phyloP scores from a whole-genome alignment of 1,139 yeast genomes.

The Kodamaea derodonti region DNA sequence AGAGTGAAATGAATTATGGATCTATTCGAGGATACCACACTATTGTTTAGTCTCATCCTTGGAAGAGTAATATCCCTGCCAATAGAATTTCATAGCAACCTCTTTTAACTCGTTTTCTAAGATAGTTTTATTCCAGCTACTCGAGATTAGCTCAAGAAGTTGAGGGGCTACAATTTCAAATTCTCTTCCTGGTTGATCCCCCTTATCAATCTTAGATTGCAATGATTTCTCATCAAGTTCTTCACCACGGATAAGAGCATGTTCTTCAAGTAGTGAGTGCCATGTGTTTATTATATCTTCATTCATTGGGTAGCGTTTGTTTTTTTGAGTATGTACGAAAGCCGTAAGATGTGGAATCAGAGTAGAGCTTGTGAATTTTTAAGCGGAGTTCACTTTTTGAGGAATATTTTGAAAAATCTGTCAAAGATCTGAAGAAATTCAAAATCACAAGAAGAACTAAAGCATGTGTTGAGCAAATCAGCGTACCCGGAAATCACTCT shows the following conservation, averaged over 20 bases:
- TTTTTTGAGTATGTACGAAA: no score
- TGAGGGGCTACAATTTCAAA: neutral
- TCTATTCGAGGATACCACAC: no score
- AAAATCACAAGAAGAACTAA: no score
- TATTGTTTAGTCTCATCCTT: no score
- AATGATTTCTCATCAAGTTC: slow-evolving; percentile 2
- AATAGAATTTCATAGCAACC: slow-evolving; percentile 27
- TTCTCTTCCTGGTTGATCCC: neutral
- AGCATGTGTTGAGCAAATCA: no score
- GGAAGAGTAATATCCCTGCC: slow-evolving; percentile 37
- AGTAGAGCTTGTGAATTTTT: no score
- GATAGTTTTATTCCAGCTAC: slow-evolving; percentile 10
- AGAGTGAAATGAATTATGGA: no score
- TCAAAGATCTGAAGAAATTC: no score
- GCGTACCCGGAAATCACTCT: no score
- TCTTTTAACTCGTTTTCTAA: slow-evolving; percentile 23
- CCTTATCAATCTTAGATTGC: neutral
- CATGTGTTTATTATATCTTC: slow-evolving; percentile 1
- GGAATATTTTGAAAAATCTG: no score
- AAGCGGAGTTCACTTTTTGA: no score
- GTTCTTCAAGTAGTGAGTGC: slow-evolving; percentile 6
- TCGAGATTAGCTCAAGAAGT: slow-evolving; percentile 3
- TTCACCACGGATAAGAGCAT: slow-evolving; percentile 9
- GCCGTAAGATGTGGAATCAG: no score
- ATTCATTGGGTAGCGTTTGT: neutral